A percentile compares a stretch with the other conserved stretches of the same genome.
Conservation (phyloP, 495 filamentous ascomycete species). For the Copromyces sp. region DNA sequence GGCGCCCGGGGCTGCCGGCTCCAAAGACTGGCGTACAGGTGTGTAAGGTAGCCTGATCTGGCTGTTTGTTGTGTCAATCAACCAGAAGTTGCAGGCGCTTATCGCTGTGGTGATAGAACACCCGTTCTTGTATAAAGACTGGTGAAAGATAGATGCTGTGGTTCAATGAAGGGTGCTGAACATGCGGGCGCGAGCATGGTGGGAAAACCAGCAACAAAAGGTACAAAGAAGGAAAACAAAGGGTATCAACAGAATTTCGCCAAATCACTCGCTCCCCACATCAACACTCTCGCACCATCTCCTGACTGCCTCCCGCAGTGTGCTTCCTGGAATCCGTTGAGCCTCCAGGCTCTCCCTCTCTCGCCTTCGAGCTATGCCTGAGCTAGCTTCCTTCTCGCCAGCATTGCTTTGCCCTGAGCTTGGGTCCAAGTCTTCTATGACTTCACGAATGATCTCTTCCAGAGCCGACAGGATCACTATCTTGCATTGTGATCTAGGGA, state of each 20-base stretch:
- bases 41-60: neutral
- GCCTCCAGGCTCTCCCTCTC: conserved; percentile 10
- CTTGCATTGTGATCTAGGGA: conserved; percentile 38
- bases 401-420: conserved; percentile 10
- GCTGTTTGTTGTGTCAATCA: neutral
- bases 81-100: neutral
- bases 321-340: conserved; percentile 18
- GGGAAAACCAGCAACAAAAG: neutral
- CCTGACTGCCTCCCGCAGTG: conserved; percentile 31
- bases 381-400: conserved; percentile 5
- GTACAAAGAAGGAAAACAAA: neutral
- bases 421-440: conserved; percentile 22
- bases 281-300: conserved; percentile 36
- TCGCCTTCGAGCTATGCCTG: neutral
- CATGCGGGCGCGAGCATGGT: neutral
- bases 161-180: neutral
- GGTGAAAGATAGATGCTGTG: neutral
- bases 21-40: neutral
- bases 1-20: neutral
- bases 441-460: conserved; percentile 37
- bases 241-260: neutral
- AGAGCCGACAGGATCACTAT: conserved; percentile 36
- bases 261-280: conserved; percentile 16
- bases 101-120: neutral
- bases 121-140: neutral